These are phyloP conservation scores for Scheffersomyces insectosa DNA, from an alignment of 1,139 yeast genomes.

Conservation along the genomic window DNA sequence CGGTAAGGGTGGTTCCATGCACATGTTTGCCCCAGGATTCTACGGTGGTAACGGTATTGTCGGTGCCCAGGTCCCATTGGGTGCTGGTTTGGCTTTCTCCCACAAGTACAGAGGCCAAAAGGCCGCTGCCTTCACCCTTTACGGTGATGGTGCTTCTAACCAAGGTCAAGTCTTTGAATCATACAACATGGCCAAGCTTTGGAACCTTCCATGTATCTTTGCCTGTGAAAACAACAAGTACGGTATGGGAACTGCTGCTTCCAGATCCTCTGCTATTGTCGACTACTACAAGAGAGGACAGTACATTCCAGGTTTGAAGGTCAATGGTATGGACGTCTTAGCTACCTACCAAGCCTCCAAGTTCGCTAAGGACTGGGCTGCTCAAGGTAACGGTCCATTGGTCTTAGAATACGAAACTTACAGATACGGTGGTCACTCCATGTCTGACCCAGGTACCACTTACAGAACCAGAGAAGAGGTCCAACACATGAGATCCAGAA, in stretches of 20 bases:
- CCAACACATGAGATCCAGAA: conserved; percentile 98
- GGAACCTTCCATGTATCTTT: conserved; percentile 93
- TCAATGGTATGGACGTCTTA: conserved; percentile 97
- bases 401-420: conserved; percentile 96
- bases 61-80: conserved; percentile 98
- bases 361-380: conserved; percentile 95
- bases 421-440: conserved; percentile 99
- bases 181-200: conserved; percentile 97
- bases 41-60: conserved; percentile 99
- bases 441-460: conserved; percentile 99
- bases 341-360: conserved; percentile 95
- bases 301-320: conserved; percentile 97
- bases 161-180: conserved; percentile 99
- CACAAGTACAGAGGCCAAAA: conserved; percentile 88
- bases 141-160: conserved; percentile 99
- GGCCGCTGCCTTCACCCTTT: conserved; percentile 81
- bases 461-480: conserved; percentile 99
- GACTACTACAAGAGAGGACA: conserved; percentile 99
- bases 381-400: conserved; percentile 92
- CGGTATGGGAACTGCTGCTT: conserved; percentile 99
- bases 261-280: conserved; percentile 94
- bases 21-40: conserved; percentile 92
- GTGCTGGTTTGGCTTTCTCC: conserved; percentile 96
- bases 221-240: conserved; percentile 99
- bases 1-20: conserved; percentile 99